These are phyloP conservation scores for Teunomyces gatunensis DNA, from an alignment of 805 yeast genomes.

Conservation along the genomic window DNA sequence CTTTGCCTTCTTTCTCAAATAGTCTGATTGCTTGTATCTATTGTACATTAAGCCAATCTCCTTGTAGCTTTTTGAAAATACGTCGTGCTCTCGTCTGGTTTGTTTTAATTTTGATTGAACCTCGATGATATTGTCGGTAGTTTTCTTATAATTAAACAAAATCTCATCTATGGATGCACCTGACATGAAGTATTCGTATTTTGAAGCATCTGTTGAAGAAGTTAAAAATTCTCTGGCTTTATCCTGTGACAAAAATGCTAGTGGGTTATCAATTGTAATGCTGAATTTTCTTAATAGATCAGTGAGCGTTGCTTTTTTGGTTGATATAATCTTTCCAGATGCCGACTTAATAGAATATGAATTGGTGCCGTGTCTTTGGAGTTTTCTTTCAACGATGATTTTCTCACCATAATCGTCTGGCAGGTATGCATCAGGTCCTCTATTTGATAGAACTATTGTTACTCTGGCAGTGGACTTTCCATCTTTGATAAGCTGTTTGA, in stretches of 20 bases:
- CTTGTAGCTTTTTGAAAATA: constrained; percentile 25
- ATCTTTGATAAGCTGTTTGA: constrained; percentile 70
- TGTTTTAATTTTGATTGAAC: constrained; percentile 25
- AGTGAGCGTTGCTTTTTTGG: constrained; percentile 63
- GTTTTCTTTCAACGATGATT: constrained; percentile 67
- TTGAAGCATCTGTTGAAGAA: constrained; percentile 65
- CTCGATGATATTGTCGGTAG: constrained; percentile 27
- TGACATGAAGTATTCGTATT: constrained; percentile 73
- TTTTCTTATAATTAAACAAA: constrained; percentile 46
- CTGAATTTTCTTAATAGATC: constrained; percentile 67
- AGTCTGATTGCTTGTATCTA: constrained; percentile 33
- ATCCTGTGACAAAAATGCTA: constrained; percentile 91
- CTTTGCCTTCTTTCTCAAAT: constrained; percentile 29
- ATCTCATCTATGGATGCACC: constrained; percentile 75
- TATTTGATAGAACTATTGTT: constrained; percentile 60
- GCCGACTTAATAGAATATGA: constrained; percentile 56
- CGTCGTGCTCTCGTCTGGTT: constrained; percentile 23
- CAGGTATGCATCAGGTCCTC: constrained; percentile 62
- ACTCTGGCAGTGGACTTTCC: constrained; percentile 72
- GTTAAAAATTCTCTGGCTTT: constrained; percentile 88
- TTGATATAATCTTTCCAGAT: constrained; percentile 51
- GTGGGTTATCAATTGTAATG: constrained; percentile 83
- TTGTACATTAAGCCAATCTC: constrained; percentile 30
- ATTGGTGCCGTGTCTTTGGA: constrained; percentile 51
- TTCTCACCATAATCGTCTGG: constrained; percentile 65